These are phyloP conservation scores for Cyanidium caldarium DNA, from an alignment of 23 red algal genomes.

Conservation along the genomic window DNA sequence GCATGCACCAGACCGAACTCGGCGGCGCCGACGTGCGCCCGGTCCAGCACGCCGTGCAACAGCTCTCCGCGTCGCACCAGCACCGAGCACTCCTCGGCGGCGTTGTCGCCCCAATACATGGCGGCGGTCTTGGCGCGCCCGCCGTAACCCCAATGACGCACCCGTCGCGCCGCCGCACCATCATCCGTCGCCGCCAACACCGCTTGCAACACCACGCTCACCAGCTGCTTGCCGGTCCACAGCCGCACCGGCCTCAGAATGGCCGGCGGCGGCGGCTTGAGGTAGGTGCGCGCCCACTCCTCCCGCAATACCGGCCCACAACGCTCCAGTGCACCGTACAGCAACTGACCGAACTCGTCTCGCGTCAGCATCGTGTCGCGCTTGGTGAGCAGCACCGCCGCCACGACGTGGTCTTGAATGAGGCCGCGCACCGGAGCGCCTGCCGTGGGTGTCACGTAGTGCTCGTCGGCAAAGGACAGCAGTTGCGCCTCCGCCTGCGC, in stretches of 20 bases:
- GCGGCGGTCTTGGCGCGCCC: not conserved
- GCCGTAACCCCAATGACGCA: too few species aligned
- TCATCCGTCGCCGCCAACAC: not conserved
- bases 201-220: conserved; percentile 34
- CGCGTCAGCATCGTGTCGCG: conserved; percentile 55
- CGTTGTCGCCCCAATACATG: not conserved
- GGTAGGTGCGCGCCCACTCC: not conserved
- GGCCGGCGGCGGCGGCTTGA: conserved; percentile 1
- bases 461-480: conserved; percentile 41
- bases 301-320: too few species aligned
- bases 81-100: conserved; percentile 30
- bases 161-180: not conserved
- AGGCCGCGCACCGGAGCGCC: conserved; percentile 81
- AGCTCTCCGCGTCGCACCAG: conserved; percentile 51
- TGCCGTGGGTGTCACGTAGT: conserved; percentile 84
- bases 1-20: conserved; percentile 81
- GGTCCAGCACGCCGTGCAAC: conserved; percentile 69
- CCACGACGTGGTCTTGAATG: conserved; percentile 90
- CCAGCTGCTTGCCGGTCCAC: conserved; percentile 96
- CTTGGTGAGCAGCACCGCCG: conserved; percentile 61
- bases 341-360: conserved; percentile 41
- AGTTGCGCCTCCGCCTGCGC: conserved; percentile 55
- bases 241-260: conserved; percentile 45
- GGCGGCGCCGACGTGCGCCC: conserved; percentile 60
- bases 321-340: conserved; percentile 62